Evolutionary conservation across 495 filamentous ascomycete genomes (phyloP).

Genomic region (Podospora pseudopauciseta): DNA sequence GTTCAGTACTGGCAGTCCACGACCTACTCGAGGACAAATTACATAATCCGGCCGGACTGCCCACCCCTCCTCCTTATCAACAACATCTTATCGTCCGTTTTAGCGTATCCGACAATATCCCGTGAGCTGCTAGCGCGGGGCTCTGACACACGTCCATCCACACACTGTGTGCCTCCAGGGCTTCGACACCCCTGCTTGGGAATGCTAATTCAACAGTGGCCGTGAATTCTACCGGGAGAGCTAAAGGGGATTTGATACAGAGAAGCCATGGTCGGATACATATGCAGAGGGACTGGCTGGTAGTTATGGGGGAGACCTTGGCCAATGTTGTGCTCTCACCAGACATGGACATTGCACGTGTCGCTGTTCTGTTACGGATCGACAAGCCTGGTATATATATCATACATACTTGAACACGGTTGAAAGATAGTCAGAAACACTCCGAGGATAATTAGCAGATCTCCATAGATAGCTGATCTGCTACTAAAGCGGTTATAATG

Average conservation of each 20-base stretch:
- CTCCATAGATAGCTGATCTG: no score
- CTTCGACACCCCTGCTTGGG: background rate
- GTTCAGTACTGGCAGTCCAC: constrained; percentile 19
- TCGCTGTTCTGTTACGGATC: no score
- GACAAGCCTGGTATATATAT: no score
- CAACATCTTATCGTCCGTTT: background rate
- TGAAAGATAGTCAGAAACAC: no score
- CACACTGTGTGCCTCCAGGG: constrained; percentile 1
- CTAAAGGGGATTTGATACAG: background rate
- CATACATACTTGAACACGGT: no score
- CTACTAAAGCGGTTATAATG: no score
- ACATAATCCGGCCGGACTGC: constrained; percentile 20
- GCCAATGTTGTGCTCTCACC: no score
- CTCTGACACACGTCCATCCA: background rate
- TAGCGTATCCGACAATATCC: constrained; percentile 14
- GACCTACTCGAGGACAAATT: constrained; percentile 21
- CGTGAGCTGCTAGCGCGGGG: constrained; percentile 9
- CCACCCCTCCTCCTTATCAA: constrained; percentile 1
- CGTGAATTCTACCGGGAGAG: background rate
- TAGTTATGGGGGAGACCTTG: no score
- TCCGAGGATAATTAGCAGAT: no score
- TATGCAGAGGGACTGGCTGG: no score
- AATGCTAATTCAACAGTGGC: background rate
- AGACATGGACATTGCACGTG: no score
- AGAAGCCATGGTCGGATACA: background rate